Evolutionary conservation across 2,329 filamentous ascomycete species (phyloP), one percentile per base, ranked within the genome.

Genomic region (Fusarium haematococcum): DNA sequence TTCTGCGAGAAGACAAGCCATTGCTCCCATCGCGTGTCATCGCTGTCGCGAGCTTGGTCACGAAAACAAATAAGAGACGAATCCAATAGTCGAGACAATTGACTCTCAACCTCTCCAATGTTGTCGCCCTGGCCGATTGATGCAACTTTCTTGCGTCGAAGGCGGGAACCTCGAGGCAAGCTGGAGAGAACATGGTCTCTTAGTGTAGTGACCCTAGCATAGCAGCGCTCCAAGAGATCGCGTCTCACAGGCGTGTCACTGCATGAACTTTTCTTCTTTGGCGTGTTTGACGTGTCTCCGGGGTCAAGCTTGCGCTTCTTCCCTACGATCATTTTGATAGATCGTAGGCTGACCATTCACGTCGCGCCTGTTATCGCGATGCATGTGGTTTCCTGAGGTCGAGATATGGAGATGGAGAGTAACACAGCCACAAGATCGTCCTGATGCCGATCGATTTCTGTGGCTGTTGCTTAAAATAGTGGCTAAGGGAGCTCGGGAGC

Each of bases 181-280:
- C 86, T 89, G 23, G 85, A 85, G 57, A 95, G 84, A 43, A 95
- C 84, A 83, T 94, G 94, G 67, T 92, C 87, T 77, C 94, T 91
- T 67, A 98, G 85, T 0, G 91, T 91, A 65, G 90, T 81, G 14
- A 95, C 88, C 56, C 87, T 83, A 9, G 87, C 83, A 82, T 95
- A 97, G 83, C 92, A 93, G 70, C 89, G 88, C 54, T 86, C 87
- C 66, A 97, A 86, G 37, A 97, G 88, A 63, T 90, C 89, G 79
- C 94, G 91, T 76, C 77, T 84, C 57, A 83, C 77, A 18, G 78
- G 72, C 52, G 76, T 71, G 23, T 75, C 63, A 59, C 35, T 59
- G 5, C n/a, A 45, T n/a, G 30, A 37, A 59, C 52, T 68, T 23
- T 35, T 65, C 58, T 63, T 67, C 41, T 76, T 79, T 37, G 66